Conservation (phyloP, 306 rosid species). For the Cucurbita pepo region DNA sequence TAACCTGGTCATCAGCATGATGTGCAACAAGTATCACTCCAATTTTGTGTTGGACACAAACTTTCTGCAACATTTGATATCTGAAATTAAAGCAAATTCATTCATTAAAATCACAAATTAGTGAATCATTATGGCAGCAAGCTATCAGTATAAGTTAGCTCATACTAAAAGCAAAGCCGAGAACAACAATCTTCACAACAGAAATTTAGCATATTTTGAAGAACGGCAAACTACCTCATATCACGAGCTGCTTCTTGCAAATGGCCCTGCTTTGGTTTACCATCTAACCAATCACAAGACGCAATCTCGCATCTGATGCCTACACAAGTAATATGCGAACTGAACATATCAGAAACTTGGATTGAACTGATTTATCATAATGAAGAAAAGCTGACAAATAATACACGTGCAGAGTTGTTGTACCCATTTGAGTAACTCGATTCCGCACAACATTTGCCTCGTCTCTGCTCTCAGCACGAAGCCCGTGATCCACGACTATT, state of each 20-base stretch:
- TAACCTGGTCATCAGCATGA: slow-evolving; percentile 94
- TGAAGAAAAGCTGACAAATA: slow-evolving; percentile 6
- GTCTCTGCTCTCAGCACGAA: slow-evolving; percentile 80
- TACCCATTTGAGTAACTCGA: slow-evolving; percentile 67
- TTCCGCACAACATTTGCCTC: slow-evolving; percentile 50
- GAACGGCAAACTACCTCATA: slow-evolving; percentile 39
- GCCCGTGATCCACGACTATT: slow-evolving; percentile 69
- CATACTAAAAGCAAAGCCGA: background rate
- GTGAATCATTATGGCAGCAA: background rate
- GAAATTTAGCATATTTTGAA: background rate
- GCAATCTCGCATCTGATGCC: slow-evolving; percentile 69
- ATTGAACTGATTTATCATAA: background rate
- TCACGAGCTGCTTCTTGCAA: slow-evolving; percentile 95
- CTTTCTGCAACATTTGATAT: slow-evolving; percentile 55
- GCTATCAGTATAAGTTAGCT: background rate
- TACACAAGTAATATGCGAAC: slow-evolving; percentile 17
- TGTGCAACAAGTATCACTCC: slow-evolving; percentile 72
- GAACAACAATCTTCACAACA: background rate
- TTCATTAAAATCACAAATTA: background rate
- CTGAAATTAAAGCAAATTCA: slow-evolving; percentile 25
- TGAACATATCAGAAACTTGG: background rate
- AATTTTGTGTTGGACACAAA: slow-evolving; percentile 50
- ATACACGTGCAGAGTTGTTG: background rate
- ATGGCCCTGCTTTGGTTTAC: slow-evolving; percentile 77
- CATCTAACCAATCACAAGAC: slow-evolving; percentile 62